A percentile compares a stretch with the other conserved stretches of the same genome.
phyloP scores from a whole-genome alignment of 352 stramenopile genomes.

The Saprolegnia diclina region DNA sequence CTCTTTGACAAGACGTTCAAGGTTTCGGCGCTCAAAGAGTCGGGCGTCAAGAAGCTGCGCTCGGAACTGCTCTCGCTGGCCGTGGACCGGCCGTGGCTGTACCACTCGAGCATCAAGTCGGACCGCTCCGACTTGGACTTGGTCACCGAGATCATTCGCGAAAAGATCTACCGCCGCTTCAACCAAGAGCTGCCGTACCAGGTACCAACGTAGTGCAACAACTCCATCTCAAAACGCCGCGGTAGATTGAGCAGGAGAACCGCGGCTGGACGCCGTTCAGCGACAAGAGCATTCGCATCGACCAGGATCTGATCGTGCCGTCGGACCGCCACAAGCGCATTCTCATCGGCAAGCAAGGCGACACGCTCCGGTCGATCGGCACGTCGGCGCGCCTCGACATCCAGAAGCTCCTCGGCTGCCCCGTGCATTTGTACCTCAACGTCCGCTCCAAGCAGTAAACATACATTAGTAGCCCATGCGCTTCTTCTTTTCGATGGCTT shows the following conservation, averaged over 20 bases:
- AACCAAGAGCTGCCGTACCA: slow-evolving; percentile 82
- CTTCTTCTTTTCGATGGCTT: slow-evolving; percentile 80
- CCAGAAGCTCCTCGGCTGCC: slow-evolving; percentile 56
- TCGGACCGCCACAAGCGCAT: slow-evolving; percentile 70
- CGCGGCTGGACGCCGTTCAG: slow-evolving; percentile 80
- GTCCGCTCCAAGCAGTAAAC: slow-evolving; percentile 42
- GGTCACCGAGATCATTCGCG: slow-evolving; percentile 83
- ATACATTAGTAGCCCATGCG: slow-evolving; percentile 29
- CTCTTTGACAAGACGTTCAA: slow-evolving; percentile 70
- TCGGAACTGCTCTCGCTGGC: slow-evolving; percentile 59
- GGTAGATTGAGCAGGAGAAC: slow-evolving; percentile 30
- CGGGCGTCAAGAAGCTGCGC: slow-evolving; percentile 57
- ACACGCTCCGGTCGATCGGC: slow-evolving; percentile 68
- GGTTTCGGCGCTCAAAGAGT: slow-evolving; percentile 69
- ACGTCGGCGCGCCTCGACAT: slow-evolving; percentile 72
- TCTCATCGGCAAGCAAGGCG: slow-evolving; percentile 68
- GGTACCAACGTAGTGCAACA: neutral
- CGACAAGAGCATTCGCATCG: slow-evolving; percentile 80
- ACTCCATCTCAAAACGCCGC: slow-evolving; percentile 3
- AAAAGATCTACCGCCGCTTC: slow-evolving; percentile 82
- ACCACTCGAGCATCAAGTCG: slow-evolving; percentile 82
- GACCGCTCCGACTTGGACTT: slow-evolving; percentile 75
- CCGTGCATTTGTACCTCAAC: slow-evolving; percentile 81
- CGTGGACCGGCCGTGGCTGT: slow-evolving; percentile 72
- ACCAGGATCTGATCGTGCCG: slow-evolving; percentile 85